These are phyloP conservation scores for Phytopythium sindhum DNA, from an alignment of 352 stramenopile genomes.

Conservation along the genomic window DNA sequence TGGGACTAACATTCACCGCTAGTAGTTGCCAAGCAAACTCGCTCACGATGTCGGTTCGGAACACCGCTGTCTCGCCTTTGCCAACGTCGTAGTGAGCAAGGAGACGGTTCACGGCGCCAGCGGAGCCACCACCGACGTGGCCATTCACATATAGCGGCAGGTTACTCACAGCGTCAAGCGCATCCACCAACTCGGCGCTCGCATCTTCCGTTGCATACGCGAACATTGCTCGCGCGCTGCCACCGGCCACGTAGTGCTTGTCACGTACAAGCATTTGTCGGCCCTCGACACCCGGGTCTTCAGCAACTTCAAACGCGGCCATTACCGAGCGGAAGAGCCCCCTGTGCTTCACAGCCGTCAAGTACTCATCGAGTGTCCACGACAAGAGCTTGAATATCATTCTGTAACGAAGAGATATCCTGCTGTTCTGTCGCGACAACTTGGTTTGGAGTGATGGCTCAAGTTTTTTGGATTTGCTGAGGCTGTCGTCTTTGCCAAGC, in stretches of 20 bases:
- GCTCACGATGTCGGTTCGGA: too few species aligned
- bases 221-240: neutral
- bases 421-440: too few species aligned
- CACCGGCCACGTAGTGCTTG: neutral
- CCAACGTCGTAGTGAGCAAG: too few species aligned
- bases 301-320: neutral
- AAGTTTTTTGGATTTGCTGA: too few species aligned
- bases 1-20: too few species aligned
- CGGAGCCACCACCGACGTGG: too few species aligned
- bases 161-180: neutral
- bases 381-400: neutral
- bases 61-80: too few species aligned
- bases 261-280: neutral
- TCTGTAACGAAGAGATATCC: too few species aligned
- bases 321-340: neutral
- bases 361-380: neutral
- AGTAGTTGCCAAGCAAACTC: too few species aligned
- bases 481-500: neutral
- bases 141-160: neutral
- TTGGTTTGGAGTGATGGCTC: too few species aligned
- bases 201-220: too few species aligned
- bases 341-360: neutral
- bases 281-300: neutral
- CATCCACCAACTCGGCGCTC: neutral
- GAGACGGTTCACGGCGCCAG: too few species aligned